Base-by-base conservation (phyloP, 805 yeast species). In the Yamadazyma phyllophila region DNA sequence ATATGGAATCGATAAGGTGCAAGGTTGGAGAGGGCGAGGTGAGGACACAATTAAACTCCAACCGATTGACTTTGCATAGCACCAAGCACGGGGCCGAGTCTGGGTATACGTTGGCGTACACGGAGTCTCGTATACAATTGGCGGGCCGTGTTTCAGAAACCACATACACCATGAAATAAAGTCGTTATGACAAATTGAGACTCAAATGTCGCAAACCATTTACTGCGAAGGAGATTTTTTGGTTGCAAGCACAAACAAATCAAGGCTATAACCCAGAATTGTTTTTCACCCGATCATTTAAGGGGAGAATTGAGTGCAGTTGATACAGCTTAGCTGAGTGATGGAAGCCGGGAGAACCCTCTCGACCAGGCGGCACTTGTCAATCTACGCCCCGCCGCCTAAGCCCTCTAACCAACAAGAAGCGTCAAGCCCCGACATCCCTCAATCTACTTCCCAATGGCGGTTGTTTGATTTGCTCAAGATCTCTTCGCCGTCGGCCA, bases 361-460 rank as follows among this genome's bases (percentile, higher is more conserved):
- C 13, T 20, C 38, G 7, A 36, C 24, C 38, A 12, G 13, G 15
- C 31, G 26, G 27, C 38, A 12, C 10, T 15, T 26, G 15, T n/a
- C 35, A 9, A 30, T 39, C 6, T 15, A 17, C 14, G 26, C 36
- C 12, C 42, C 35, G 11, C 36, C 42, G 12, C 36, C 42, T 13
- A 39, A 29, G 15, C 20, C 27, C 10, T 10, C 29, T 12, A 32
- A 38, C 12, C 26, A 13, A 11, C 36, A 30, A 15, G 50, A 41
- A 32, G 35, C 50, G 3, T 33, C 45, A 7, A 49, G 48, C 16
- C 50, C 53, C 11, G 47, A 47, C 15, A 35, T 47, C 29, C 56
- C 58, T 30, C 52, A 53, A 37, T 43, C 60, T 6, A 38, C 53
- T 24, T 53, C 55, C 32, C 59, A 60, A 42, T 61, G 67, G 67